These are phyloP conservation scores for Phaffia tasmanica DNA, from an alignment of 768 basidiomycete genomes.

Conservation along the genomic window DNA sequence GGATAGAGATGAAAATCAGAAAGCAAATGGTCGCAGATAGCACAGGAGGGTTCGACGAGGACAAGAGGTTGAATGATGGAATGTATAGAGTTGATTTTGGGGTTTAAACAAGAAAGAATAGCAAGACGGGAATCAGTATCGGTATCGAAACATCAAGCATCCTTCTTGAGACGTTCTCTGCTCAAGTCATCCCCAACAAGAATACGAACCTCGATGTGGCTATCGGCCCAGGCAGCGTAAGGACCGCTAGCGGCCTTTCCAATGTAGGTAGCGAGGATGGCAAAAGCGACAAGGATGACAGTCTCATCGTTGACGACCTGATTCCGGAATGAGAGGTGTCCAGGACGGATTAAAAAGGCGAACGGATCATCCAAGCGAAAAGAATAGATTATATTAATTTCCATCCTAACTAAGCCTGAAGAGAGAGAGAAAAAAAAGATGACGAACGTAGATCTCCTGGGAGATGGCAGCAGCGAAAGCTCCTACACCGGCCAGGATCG, in stretches of 20 bases:
- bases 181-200: background rate
- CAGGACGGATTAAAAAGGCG: background rate
- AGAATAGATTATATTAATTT: slow-evolving; percentile 1
- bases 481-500: slow-evolving; percentile 80
- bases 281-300: slow-evolving; percentile 70
- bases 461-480: slow-evolving; percentile 84
- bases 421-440: background rate
- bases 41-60: background rate
- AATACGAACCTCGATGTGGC: slow-evolving; percentile 53
- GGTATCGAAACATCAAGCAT: too few species aligned
- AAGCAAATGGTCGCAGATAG: background rate
- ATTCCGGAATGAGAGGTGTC: background rate
- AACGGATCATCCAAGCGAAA: too few species aligned
- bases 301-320: slow-evolving; percentile 85
- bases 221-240: slow-evolving; percentile 83
- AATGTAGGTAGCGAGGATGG: slow-evolving; percentile 70
- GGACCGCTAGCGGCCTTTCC: slow-evolving; percentile 69
- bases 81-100: too few species aligned
- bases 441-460: slow-evolving; percentile 72
- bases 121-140: too few species aligned
- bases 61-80: too few species aligned
- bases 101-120: too few species aligned
- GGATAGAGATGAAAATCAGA: background rate
- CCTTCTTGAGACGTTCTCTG: too few species aligned
- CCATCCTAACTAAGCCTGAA: background rate